Evolutionary conservation across 2,329 filamentous ascomycete species (phyloP).

Genomic region (Xylariaceae sp.): DNA sequence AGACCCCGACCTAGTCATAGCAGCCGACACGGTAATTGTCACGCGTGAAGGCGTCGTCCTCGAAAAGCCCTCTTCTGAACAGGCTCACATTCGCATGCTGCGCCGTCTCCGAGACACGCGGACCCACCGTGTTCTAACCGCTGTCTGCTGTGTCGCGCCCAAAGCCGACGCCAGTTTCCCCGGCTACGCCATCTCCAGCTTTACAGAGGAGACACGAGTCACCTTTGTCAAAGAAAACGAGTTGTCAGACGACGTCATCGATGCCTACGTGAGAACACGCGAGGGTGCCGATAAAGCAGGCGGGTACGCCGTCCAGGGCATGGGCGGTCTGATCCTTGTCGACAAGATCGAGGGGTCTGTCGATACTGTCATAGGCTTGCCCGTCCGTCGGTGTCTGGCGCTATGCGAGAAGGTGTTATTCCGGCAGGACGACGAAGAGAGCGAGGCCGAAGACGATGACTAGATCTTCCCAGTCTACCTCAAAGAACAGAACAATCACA

Average conservation of each 20-base stretch:
- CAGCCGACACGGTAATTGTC: constrained; percentile 87
- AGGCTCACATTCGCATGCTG: constrained; percentile 79
- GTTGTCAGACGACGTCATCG: constrained; percentile 71
- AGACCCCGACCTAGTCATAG: constrained; percentile 80
- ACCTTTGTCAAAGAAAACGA: constrained; percentile 64
- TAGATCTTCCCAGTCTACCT: neutral
- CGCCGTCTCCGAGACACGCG: constrained; percentile 71
- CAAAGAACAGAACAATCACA: neutral
- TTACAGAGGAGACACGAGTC: constrained; percentile 89
- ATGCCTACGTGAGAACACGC: constrained; percentile 71
- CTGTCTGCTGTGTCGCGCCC: constrained; percentile 77
- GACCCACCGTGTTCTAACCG: constrained; percentile 78
- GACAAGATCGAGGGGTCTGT: constrained; percentile 84
- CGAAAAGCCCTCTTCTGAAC: constrained; percentile 82
- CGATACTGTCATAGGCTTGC: constrained; percentile 92
- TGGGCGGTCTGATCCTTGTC: constrained; percentile 78
- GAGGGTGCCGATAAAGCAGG: constrained; percentile 96
- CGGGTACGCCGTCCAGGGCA: constrained; percentile 88
- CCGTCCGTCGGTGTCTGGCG: constrained; percentile 68
- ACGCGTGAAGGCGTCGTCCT: constrained; percentile 69
- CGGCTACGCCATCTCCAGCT: constrained; percentile 74
- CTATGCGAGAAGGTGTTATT: constrained; percentile 85
- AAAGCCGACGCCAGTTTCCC: constrained; percentile 74
- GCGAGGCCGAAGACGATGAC: constrained; percentile 9
- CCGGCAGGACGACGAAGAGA: constrained; percentile 57